Percentiles rank a stretch among this genome's conserved stretches.
Conservation (phyloP, 2,329 filamentous ascomycete species). For the Zasmidium angulare region DNA sequence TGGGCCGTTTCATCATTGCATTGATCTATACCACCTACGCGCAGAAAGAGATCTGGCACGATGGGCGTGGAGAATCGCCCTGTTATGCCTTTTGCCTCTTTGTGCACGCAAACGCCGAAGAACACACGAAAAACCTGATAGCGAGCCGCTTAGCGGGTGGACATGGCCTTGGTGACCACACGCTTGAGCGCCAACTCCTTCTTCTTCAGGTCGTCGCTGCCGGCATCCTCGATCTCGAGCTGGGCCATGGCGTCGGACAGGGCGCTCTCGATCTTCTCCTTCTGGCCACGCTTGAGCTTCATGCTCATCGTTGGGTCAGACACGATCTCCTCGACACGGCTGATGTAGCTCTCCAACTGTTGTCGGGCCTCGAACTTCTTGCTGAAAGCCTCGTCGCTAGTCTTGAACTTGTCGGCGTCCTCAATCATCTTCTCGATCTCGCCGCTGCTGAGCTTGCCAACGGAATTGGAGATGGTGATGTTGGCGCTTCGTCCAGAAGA, state of each 20-base stretch:
- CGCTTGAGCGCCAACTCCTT: slow-evolving; percentile 98
- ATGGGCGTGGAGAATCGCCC: slow-evolving; percentile 10
- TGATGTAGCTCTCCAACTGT: slow-evolving; percentile 98
- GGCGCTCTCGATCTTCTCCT: slow-evolving; percentile 98
- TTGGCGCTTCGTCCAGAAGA: slow-evolving; percentile 96
- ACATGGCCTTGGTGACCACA: slow-evolving; percentile 80
- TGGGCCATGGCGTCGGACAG: slow-evolving; percentile 97
- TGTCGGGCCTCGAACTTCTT: slow-evolving; percentile 99
- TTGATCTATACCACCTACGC: slow-evolving; percentile 25
- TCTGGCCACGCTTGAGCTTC: slow-evolving; percentile 98
- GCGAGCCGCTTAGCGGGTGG: slow-evolving; percentile 34
- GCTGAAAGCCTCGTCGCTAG: slow-evolving; percentile 95
- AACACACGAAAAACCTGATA: slow-evolving; percentile 12
- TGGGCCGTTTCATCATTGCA: slow-evolving; percentile 25
- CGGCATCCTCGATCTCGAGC: slow-evolving; percentile 91
- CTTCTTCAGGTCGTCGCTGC: slow-evolving; percentile 97
- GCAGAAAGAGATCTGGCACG: slow-evolving; percentile 17
- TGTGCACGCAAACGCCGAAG: slow-evolving; percentile 25
- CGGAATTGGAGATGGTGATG: slow-evolving; percentile 99
- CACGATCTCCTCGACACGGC: slow-evolving; percentile 97
- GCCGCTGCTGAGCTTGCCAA: slow-evolving; percentile 89
- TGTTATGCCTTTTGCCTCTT: slow-evolving; percentile 17
- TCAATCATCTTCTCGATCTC: slow-evolving; percentile 99
- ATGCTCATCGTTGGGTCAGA: slow-evolving; percentile 93
- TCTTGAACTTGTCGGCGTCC: slow-evolving; percentile 98